These are phyloP conservation scores for Colletotrichum sp. DNA, from an alignment of 2,329 filamentous ascomycete species.

Conservation along the genomic window DNA sequence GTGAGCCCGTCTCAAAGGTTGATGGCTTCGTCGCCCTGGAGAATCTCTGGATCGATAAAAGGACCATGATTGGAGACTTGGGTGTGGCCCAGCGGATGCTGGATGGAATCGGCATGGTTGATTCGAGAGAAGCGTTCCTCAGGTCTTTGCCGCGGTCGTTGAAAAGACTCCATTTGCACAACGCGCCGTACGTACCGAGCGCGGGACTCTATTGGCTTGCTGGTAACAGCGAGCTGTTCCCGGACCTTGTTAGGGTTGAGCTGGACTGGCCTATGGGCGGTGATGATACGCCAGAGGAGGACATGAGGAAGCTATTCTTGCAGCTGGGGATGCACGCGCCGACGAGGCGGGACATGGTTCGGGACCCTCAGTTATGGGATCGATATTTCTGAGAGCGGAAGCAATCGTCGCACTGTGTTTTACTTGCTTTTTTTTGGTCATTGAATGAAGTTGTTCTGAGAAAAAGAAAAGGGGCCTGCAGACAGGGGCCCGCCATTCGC, in stretches of 20 bases:
- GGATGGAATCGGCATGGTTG: no score
- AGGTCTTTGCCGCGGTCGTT: not conserved
- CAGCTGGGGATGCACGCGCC: not conserved
- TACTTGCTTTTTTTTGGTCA: not conserved
- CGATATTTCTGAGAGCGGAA: not conserved
- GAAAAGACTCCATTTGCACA: not conserved
- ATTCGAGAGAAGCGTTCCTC: not conserved
- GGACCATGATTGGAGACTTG: not conserved
- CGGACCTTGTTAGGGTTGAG: not conserved
- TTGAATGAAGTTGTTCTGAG: not conserved
- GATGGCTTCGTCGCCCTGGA: not conserved
- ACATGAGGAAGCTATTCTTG: not conserved
- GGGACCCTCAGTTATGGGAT: not conserved
- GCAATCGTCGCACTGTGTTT: not conserved
- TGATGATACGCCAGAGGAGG: not conserved
- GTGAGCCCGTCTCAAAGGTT: not conserved
- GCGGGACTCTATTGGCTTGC: not conserved
- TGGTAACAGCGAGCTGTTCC: rapidly evolving
- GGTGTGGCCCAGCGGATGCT: rapidly evolving
- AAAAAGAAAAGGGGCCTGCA: not conserved
- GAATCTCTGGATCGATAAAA: not conserved
- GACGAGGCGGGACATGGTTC: not conserved
- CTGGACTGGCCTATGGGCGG: not conserved
- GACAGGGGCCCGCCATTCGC: no score
- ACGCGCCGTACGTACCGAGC: rapidly evolving